phyloP scores from a whole-genome alignment of 306 rosid species.

The Mucuna pruriens region DNA sequence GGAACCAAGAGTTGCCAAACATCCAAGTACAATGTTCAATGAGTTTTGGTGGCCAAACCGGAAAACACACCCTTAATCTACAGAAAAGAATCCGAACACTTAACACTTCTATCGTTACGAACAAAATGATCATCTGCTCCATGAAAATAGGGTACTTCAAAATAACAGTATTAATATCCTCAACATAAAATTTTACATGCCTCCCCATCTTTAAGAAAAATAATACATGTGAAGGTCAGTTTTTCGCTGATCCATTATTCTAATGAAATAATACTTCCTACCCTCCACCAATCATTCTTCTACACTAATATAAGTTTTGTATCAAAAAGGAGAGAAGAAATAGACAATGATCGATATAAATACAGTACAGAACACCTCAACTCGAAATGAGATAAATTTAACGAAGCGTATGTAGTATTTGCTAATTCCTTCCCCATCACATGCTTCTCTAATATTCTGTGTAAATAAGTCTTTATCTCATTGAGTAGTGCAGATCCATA shows the following conservation, averaged over 20 bases:
- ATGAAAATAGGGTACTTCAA: background rate
- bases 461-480: background rate
- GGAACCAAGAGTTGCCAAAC: too few relatives aligned
- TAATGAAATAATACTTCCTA: constrained; percentile 8
- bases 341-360: background rate
- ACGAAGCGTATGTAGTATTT: background rate
- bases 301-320: background rate
- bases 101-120: background rate
- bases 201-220: constrained; percentile 19
- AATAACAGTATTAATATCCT: constrained; percentile 4
- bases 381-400: background rate
- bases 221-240: background rate
- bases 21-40: too few relatives aligned
- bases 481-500: background rate
- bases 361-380: background rate
- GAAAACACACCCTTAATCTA: background rate
- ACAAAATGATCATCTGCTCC: background rate
- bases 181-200: constrained; percentile 4
- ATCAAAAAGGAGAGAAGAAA: background rate
- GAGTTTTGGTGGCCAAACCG: too few relatives aligned
- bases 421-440: background rate
- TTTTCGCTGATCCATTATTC: background rate
- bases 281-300: constrained; percentile 17
- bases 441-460: background rate
- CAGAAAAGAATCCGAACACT: background rate